Conservation (phyloP, 2,329 filamentous ascomycete genomes). For the Colletotrichum coccodes region DNA sequence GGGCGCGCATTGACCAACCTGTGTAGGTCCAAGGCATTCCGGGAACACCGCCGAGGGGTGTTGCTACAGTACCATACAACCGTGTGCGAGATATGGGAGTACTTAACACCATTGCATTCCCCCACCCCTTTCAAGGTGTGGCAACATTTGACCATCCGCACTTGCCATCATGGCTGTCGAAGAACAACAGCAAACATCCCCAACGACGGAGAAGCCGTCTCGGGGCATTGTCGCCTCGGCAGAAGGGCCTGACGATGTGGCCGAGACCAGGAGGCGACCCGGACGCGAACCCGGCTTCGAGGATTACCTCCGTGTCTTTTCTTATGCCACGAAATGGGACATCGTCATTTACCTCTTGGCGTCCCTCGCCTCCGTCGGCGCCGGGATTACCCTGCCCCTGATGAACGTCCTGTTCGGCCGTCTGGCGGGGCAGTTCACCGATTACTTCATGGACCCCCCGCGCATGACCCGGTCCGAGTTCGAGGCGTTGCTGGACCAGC, state of each 20-base stretch:
- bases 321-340: constrained; percentile 64
- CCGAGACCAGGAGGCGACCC: constrained; percentile 35
- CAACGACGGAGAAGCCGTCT: not conserved
- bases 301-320: constrained; percentile 63
- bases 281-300: constrained; percentile 55
- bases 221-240: too few species aligned
- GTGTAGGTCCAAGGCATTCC: too few species aligned
- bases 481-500: constrained; percentile 48
- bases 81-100: too few species aligned
- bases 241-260: not conserved
- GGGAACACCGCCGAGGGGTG: too few species aligned
- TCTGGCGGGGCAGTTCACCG: constrained; percentile 59
- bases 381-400: constrained; percentile 65
- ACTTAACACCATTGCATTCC: too few species aligned
- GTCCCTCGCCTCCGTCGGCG: constrained; percentile 59
- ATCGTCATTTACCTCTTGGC: constrained; percentile 58
- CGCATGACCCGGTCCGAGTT: not conserved
- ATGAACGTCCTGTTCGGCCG: constrained; percentile 58
- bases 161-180: not conserved
- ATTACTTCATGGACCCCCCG: not conserved
- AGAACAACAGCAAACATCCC: not conserved
- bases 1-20: too few species aligned
- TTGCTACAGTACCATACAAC: too few species aligned
- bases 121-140: too few species aligned
- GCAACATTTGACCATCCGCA: not conserved